Percentiles rank a stretch among this genome's conserved stretches.
Conservation (phyloP, 371 early-diverging fungal species). For the Paraphysoderma sedebokerense region DNA sequence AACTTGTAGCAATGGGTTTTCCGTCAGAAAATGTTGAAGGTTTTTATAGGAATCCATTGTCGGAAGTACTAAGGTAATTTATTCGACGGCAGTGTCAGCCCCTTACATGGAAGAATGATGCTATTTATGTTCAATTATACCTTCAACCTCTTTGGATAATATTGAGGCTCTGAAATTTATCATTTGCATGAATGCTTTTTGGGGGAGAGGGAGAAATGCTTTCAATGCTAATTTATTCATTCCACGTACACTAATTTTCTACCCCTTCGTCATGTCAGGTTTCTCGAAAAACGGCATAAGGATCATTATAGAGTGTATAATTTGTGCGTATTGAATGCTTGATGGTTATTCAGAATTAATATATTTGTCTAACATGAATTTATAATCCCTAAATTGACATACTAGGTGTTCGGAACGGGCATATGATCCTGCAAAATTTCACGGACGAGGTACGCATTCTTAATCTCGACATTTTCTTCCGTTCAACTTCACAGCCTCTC, state of each 20-base stretch:
- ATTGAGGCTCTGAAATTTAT: no score
- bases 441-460: conserved; percentile 5
- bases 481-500: no score
- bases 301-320: conserved; percentile 50
- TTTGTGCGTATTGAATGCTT: conserved; percentile 18
- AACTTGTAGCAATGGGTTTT: conserved; percentile 50
- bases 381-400: no score
- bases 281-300: conserved; percentile 33
- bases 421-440: conserved; percentile 8
- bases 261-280: conserved; percentile 14
- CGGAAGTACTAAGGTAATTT: conserved; percentile 37
- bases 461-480: no score
- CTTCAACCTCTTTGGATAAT: no score
- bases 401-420: conserved; percentile 12
- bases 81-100: no score
- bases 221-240: no score
- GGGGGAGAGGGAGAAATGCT: no score
- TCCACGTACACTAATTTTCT: background rate
- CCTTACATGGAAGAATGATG: no score
- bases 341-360: background rate
- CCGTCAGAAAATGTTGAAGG: conserved; percentile 43
- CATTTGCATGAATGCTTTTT: no score
- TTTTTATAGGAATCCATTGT: conserved; percentile 38
- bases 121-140: no score
- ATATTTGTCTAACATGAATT: background rate